Evolutionary conservation across 176 grass and related monocot genomes (phyloP), one percentile per base, ranked within the genome.

Genomic region (Eleusine coracana): DNA sequence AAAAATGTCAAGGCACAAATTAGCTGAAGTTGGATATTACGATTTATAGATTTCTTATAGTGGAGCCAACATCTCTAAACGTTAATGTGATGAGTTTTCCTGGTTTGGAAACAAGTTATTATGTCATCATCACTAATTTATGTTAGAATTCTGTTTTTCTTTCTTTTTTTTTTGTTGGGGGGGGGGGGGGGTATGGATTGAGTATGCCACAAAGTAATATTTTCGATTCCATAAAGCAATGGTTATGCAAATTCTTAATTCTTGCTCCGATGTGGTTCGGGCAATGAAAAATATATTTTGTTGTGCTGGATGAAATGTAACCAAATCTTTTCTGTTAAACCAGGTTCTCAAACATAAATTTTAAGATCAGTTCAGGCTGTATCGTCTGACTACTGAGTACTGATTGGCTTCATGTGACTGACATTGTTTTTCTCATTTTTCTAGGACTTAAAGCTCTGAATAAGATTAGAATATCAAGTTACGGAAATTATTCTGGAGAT

Each of bases 361-460:
- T 31, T 34, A 31, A 2, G 16, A 21, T 50, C 45, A 36, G 27
- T 37, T 50, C 18, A 52, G 36, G 52, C 37, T 76, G 13, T 50
- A 73, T 4, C 39, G 5, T 51, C n/a, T 86, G 6, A 39, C 37
- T 58, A 10, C 21, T 10, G 2, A 59, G 6, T 80, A n/a, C 39
- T 70, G 76, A 39, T 17, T 58, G 16, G 11, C 6, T 70, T 91
- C 51, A 87, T 87, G 31, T 46, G 40, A 74, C 81, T 68, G 59
- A 66, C 31, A 31, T 34, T 37, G 77, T 83, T 29, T 36, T 31
- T 71, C 50, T 66, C 16, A 49, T 68, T 88, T 74, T 89, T 41
- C 67, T 84, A 98, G 91, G 96, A 80, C 63, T 88, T 71, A 93
- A 76, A 81, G 85, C 91, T 80, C 51, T 90, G 23, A 90, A 96